Evolutionary conservation across 148 eudicot species (phyloP).

Genomic region (Rhododendron griersonianum): DNA sequence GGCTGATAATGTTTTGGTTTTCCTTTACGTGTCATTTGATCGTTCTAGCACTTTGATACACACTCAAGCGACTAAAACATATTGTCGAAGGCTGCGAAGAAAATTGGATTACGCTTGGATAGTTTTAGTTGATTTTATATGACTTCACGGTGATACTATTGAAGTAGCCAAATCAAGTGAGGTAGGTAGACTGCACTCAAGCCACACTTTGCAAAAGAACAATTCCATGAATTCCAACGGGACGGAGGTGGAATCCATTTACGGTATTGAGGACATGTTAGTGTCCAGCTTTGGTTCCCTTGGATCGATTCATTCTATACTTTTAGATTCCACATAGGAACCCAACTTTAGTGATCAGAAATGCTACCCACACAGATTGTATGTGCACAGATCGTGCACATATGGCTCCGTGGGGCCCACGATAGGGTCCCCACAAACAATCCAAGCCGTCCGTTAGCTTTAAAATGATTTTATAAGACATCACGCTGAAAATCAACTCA

Average conservation of each 20-base stretch:
- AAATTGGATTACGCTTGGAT: too few relatives aligned
- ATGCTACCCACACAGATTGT: too few relatives aligned
- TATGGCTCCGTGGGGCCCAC: too few relatives aligned
- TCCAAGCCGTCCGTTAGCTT: too few relatives aligned
- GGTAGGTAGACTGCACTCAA: background rate
- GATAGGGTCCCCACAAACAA: too few relatives aligned
- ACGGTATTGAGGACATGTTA: background rate
- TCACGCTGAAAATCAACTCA: too few relatives aligned
- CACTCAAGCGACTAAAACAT: background rate
- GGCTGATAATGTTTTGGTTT: background rate
- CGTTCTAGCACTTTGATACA: background rate
- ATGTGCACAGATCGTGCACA: too few relatives aligned
- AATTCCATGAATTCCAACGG: background rate
- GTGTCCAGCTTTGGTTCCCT: background rate
- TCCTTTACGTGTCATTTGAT: background rate
- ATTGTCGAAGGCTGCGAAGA: too few relatives aligned
- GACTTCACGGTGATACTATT: background rate
- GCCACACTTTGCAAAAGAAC: background rate
- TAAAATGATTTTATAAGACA: too few relatives aligned
- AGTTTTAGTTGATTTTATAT: background rate
- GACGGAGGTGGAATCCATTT: background rate
- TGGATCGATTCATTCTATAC: background rate
- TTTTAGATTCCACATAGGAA: background rate
- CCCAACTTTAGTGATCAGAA: background rate
- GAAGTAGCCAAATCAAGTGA: background rate